These are phyloP conservation scores for Rhizopogon vulgaris DNA, from an alignment of 768 basidiomycete genomes.

Conservation along the genomic window DNA sequence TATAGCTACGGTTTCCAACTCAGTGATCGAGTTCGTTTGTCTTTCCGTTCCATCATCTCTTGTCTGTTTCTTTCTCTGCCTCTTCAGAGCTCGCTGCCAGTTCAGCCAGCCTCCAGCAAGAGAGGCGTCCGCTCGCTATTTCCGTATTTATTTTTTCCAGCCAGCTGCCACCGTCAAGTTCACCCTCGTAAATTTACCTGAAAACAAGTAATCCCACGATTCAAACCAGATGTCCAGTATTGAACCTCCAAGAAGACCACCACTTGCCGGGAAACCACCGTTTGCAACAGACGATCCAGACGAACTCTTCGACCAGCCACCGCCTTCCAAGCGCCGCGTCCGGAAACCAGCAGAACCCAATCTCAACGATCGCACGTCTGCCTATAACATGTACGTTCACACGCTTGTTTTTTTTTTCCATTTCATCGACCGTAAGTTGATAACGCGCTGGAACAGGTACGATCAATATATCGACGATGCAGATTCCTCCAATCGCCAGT, in stretches of 20 bases:
- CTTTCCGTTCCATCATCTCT: neutral
- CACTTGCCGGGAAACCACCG: neutral
- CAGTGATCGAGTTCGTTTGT: neutral
- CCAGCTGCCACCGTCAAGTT: neutral
- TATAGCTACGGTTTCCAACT: neutral
- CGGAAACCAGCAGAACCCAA: constrained; percentile 42
- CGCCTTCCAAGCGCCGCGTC: constrained; percentile 30
- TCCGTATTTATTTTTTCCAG: neutral
- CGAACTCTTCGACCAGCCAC: constrained; percentile 46
- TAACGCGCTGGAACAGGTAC: constrained; percentile 38
- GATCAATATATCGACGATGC: constrained; percentile 48
- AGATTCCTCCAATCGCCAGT: constrained; percentile 36
- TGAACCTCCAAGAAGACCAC: neutral
- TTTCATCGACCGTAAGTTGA: constrained; percentile 4
- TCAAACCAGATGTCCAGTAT: neutral
- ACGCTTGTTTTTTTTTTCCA: constrained; percentile 3
- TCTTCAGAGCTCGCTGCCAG: neutral
- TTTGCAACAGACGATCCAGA: constrained; percentile 68
- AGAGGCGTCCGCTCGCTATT: constrained; percentile 2
- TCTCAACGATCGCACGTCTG: constrained; percentile 52
- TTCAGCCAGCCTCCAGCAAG: constrained; percentile 1
- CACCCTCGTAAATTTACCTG: neutral
- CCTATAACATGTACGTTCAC: constrained; percentile 59
- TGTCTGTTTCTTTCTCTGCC: neutral
- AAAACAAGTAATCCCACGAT: neutral